Percentiles rank a stretch among this genome's conserved stretches.
Conservation (phyloP, 1,139 yeast species). For the Debaryomyces sp. region DNA sequence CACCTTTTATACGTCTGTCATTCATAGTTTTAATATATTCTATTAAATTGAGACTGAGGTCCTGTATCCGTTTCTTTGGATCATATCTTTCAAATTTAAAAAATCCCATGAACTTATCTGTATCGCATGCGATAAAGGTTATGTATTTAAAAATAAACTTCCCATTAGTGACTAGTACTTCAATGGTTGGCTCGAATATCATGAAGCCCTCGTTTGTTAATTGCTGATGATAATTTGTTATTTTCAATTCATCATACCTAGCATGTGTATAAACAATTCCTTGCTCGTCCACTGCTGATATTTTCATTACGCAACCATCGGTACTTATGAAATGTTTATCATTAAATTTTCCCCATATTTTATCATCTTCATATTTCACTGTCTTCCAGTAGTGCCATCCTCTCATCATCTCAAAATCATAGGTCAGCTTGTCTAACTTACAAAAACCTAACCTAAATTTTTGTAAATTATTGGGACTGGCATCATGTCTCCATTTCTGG, state of each 20-base stretch:
- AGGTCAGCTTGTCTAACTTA: background rate
- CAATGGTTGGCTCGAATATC: conserved; percentile 2
- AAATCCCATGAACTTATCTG: background rate
- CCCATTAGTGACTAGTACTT: background rate
- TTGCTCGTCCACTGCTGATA: background rate
- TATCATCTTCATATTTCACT: background rate
- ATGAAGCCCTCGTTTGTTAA: background rate
- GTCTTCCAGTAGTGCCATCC: background rate
- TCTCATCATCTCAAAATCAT: conserved; percentile 1
- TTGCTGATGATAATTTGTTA: background rate
- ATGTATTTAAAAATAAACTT: conserved; percentile 2
- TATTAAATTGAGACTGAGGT: background rate
- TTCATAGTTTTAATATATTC: background rate
- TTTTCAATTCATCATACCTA: background rate
- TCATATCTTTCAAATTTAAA: conserved; percentile 1
- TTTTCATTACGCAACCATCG: background rate
- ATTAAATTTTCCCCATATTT: conserved; percentile 5
- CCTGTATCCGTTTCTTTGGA: background rate
- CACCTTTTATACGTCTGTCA: background rate
- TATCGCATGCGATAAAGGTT: background rate
- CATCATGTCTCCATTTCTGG: background rate
- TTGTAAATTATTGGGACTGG: background rate
- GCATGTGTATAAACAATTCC: background rate
- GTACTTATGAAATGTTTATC: background rate
- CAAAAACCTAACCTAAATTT: background rate